These are phyloP conservation scores for Irpex sp. DNA, from an alignment of 1,284 basidiomycete genomes.

Conservation along the genomic window DNA sequence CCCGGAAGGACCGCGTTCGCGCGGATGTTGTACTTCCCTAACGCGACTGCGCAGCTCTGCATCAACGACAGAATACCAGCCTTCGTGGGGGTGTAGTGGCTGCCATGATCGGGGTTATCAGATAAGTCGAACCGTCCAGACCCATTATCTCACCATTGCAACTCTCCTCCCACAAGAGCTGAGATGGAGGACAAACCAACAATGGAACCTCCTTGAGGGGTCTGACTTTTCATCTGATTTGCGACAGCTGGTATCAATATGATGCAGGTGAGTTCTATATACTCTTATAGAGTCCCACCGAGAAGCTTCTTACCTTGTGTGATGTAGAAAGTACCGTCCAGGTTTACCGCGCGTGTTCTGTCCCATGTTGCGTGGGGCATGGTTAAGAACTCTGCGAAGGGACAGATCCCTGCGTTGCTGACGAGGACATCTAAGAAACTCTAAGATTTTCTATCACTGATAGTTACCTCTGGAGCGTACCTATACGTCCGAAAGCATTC, in stretches of 20 bases:
- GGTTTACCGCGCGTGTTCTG: conserved; percentile 68
- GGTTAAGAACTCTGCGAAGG: conserved; percentile 76
- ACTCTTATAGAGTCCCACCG: not conserved
- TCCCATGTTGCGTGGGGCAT: conserved; percentile 72
- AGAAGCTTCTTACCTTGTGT: conserved; percentile 49
- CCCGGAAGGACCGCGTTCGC: conserved; percentile 69
- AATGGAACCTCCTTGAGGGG: conserved; percentile 70
- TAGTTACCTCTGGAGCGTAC: conserved; percentile 30
- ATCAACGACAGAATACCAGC: conserved; percentile 79
- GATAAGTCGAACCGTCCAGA: not conserved
- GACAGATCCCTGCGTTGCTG: conserved; percentile 81
- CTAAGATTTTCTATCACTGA: not conserved
- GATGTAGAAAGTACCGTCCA: conserved; percentile 78
- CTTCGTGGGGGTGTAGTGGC: conserved; percentile 82
- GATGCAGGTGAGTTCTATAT: not conserved
- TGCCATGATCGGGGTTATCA: conserved; percentile 16
- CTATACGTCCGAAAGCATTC: conserved; percentile 61
- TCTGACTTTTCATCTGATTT: conserved; percentile 72
- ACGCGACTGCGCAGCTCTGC: conserved; percentile 78
- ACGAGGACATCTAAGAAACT: conserved; percentile 42
- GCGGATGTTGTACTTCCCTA: conserved; percentile 74
- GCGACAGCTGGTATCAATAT: conserved; percentile 52
- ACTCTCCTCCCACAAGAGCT: conserved; percentile 73
- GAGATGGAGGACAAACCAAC: conserved; percentile 77
- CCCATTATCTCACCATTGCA: conserved; percentile 48